Percentiles rank a stretch among this genome's conserved stretches.
Conservation (phyloP, 345 rosid genomes). For the Citrus glauca region DNA sequence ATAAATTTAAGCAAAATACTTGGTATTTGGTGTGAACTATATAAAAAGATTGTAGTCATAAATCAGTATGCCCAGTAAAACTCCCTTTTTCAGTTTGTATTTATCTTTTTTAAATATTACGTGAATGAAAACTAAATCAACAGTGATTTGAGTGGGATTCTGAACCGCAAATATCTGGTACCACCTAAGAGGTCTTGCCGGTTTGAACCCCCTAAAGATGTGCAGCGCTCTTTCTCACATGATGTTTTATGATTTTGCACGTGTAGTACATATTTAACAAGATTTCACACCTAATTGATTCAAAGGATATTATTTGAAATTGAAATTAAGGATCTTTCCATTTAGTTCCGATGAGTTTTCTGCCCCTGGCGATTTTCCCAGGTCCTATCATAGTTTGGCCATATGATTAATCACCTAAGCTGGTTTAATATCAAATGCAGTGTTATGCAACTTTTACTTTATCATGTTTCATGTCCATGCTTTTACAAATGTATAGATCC, state of each 20-base stretch:
- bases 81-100: no score
- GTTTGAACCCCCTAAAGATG: no score
- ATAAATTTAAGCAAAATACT: neutral
- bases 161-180: no score
- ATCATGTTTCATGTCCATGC: neutral
- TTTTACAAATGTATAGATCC: neutral
- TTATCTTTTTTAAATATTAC: no score
- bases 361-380: neutral
- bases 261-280: neutral
- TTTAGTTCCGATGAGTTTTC: neutral
- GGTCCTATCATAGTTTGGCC: neutral
- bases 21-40: neutral
- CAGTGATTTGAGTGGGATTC: no score
- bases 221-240: neutral
- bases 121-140: no score
- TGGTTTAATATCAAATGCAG: neutral
- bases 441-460: neutral
- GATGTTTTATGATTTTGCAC: neutral
- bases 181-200: no score
- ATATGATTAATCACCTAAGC: neutral
- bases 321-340: neutral
- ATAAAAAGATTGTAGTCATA: neutral
- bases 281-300: neutral
- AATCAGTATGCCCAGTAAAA: no score
- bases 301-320: neutral